Conservation (phyloP, 305 asterid species). For the Fraxinus greggii region DNA sequence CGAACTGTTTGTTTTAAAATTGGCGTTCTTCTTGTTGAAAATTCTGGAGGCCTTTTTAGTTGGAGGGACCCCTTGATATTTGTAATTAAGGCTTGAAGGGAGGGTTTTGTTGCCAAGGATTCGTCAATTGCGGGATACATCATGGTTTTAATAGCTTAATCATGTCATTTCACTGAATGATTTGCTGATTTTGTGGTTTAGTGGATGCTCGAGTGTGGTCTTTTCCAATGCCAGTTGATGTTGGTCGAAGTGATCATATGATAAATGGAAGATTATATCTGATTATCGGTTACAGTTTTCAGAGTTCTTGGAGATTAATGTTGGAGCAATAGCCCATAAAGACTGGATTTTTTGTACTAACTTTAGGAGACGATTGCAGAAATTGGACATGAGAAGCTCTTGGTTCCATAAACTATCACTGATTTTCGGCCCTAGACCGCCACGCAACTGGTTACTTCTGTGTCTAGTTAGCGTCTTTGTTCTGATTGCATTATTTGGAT, state of each 20-base stretch:
- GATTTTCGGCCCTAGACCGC: conserved; percentile 69
- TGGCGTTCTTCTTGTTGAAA: conserved; percentile 25
- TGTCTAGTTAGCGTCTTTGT: conserved; percentile 61
- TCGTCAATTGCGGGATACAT: conserved; percentile 20
- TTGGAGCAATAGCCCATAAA: conserved; percentile 41
- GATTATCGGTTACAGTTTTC: conserved; percentile 45
- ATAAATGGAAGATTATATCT: conserved; percentile 36
- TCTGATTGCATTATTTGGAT: conserved; percentile 59
- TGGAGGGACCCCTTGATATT: conserved; percentile 29
- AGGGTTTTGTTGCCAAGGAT: conserved; percentile 24
- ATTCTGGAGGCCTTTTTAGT: conserved; percentile 34
- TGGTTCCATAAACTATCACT: conserved; percentile 62
- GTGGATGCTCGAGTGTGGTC: conserved; percentile 25
- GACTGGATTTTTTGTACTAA: conserved; percentile 14
- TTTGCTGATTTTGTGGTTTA: conserved; percentile 5
- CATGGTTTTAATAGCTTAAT: conserved; percentile 17
- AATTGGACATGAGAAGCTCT: conserved; percentile 83
- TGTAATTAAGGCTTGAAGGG: conserved; percentile 19
- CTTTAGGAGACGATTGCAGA: conserved; percentile 37
- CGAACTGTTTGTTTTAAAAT: not conserved
- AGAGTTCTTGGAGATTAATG: conserved; percentile 45
- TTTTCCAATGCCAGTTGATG: conserved; percentile 43
- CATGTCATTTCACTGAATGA: not conserved
- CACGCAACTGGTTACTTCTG: conserved; percentile 73
- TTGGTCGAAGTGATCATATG: conserved; percentile 40